phyloP scores from a whole-genome alignment of 116 monocot genomes.

The Posidonia oceanica region DNA sequence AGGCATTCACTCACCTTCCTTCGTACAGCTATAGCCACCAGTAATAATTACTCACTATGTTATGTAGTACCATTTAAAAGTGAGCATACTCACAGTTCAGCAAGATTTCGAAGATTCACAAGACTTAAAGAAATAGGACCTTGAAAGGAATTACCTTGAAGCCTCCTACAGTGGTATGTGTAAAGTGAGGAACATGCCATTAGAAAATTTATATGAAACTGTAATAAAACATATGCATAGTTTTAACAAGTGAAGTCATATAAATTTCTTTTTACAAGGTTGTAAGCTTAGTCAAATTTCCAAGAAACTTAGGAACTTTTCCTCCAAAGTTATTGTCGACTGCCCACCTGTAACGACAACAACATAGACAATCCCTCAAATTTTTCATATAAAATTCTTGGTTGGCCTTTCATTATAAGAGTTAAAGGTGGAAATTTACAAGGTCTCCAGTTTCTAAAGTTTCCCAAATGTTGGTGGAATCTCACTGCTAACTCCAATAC shows the following conservation, averaged over 20 bases:
- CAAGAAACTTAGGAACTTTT: too few relatives aligned
- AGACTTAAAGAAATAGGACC: conserved; percentile 6
- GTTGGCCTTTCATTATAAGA: not conserved
- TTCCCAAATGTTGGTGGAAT: too few relatives aligned
- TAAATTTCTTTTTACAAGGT: too few relatives aligned
- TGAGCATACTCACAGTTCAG: conserved; percentile 1
- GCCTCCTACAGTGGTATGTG: not conserved
- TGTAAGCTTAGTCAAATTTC: too few relatives aligned
- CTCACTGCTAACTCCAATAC: conserved; percentile 60
- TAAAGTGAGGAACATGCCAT: not conserved
- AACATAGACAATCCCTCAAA: too few relatives aligned
- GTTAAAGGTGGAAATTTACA: conserved; percentile 25
- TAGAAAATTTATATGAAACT: not conserved
- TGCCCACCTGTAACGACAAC: too few relatives aligned
- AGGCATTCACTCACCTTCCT: too few relatives aligned
- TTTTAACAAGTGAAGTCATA: conserved; percentile 26
- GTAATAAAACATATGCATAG: not conserved
- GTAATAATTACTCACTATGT: too few relatives aligned
- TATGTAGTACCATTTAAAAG: too few relatives aligned
- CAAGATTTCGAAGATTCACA: not conserved
- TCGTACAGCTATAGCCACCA: too few relatives aligned
- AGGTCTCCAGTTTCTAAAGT: conserved; percentile 37
- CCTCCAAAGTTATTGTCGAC: too few relatives aligned
- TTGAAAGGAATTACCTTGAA: conserved; percentile 9
- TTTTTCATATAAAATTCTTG: not conserved